Conservation (phyloP, 495 filamentous ascomycete genomes). For the Cenococcum geophilum region DNA sequence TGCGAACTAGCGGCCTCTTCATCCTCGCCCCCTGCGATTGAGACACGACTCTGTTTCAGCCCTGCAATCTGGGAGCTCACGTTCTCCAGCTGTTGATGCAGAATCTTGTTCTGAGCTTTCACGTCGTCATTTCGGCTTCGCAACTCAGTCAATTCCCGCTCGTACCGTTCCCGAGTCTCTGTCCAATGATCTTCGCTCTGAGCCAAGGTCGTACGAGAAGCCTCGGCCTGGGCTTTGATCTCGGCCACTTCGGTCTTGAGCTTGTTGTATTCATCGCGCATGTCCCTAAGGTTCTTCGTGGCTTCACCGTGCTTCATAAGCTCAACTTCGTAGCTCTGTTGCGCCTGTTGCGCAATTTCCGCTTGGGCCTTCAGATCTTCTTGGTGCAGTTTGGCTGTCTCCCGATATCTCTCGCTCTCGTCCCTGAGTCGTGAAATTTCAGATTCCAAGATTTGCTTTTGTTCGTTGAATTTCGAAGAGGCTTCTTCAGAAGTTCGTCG, state of each 20-base stretch:
- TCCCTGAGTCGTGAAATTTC: slow-evolving; percentile 80
- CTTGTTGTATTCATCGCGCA: slow-evolving; percentile 74
- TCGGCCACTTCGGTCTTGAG: slow-evolving; percentile 68
- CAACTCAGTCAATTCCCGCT: slow-evolving; percentile 73
- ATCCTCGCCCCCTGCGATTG: slow-evolving; percentile 42
- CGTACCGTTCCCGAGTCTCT: slow-evolving; percentile 69
- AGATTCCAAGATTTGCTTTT: slow-evolving; percentile 64
- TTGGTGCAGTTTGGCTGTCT: slow-evolving; percentile 72
- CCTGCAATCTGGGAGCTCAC: slow-evolving; percentile 69
- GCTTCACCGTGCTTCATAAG: slow-evolving; percentile 92
- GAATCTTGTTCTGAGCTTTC: slow-evolving; percentile 73
- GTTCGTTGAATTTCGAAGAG: slow-evolving; percentile 66
- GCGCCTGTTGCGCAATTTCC: slow-evolving; percentile 83
- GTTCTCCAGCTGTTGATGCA: slow-evolving; percentile 82
- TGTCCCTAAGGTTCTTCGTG: slow-evolving; percentile 67
- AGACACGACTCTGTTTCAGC: slow-evolving; percentile 65
- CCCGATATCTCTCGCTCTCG: slow-evolving; percentile 71
- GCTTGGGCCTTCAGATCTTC: slow-evolving; percentile 89
- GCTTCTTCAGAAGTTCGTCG: slow-evolving; percentile 72
- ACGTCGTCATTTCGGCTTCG: slow-evolving; percentile 73
- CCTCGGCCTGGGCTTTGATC: slow-evolving; percentile 70
- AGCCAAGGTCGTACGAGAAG: slow-evolving; percentile 64
- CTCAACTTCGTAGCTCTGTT: slow-evolving; percentile 91
- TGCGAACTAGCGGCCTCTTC: slow-evolving; percentile 41
- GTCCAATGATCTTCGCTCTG: slow-evolving; percentile 85